Conservation (phyloP, 2,329 filamentous ascomycete genomes). For the Fusarium temperatum region DNA sequence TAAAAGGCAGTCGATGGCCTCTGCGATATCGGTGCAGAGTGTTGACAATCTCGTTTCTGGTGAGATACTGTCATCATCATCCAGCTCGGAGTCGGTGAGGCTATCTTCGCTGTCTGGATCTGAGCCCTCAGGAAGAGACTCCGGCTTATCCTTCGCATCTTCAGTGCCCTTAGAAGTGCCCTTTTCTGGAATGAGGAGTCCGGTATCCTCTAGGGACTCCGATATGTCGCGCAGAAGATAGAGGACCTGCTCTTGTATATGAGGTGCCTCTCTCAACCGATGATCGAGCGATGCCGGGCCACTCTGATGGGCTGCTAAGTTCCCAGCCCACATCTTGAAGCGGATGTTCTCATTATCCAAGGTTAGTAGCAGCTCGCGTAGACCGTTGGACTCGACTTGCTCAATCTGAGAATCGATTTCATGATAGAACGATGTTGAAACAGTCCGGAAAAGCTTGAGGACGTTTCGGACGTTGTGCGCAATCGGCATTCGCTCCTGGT, state of each 20-base stretch:
- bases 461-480: not conserved
- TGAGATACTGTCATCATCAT: fast-evolving
- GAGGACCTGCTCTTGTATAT: constrained; percentile 30
- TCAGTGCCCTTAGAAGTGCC: fast-evolving
- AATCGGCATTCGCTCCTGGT: not conserved
- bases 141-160: fast-evolving
- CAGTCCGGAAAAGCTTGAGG: not conserved
- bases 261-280: constrained; percentile 29
- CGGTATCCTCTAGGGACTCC: not conserved
- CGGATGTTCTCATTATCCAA: not conserved
- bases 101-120: not conserved
- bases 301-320: constrained; percentile 24
- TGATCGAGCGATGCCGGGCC: constrained; percentile 28
- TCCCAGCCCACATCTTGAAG: constrained; percentile 36
- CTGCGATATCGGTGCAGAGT: not conserved
- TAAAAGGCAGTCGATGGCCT: constrained; percentile 46
- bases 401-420: fast-evolving
- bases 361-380: fast-evolving
- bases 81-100: not conserved
- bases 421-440: fast-evolving
- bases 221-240: constrained; percentile 35
- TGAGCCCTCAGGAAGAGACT: fast-evolving
- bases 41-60: fast-evolving
- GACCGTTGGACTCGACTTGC: fast-evolving
- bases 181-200: fast-evolving